Evolutionary conservation across 192 early-diverging fungal species (phyloP).

Genomic region (Coemansia sp.): DNA sequence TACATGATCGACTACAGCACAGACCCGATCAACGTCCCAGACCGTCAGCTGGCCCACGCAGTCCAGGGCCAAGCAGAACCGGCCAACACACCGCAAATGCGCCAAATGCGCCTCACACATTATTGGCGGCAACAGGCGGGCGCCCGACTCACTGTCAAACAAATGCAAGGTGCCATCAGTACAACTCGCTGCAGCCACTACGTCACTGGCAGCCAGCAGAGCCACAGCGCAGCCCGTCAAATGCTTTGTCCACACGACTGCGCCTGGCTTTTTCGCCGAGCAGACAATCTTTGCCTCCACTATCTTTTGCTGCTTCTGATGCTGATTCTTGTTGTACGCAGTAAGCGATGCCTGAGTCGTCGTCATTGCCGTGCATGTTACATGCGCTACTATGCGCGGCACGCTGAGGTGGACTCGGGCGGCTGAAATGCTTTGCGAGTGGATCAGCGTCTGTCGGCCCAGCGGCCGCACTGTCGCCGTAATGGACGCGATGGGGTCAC

Average conservation of each 20-base stretch:
- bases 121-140: conserved; percentile 27
- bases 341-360: background rate
- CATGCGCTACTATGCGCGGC: conserved; percentile 31
- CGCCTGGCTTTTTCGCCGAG: background rate
- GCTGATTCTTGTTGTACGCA: conserved; percentile 10
- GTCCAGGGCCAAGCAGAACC: conserved; percentile 31
- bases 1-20: conserved; percentile 10
- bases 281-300: background rate
- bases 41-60: conserved; percentile 32
- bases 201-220: conserved; percentile 9
- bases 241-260: conserved; percentile 16
- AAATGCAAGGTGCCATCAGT: conserved; percentile 34
- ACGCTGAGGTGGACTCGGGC: conserved; percentile 40
- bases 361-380: conserved; percentile 8
- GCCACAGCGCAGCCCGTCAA: background rate
- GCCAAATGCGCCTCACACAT: conserved; percentile 25
- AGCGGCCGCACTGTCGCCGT: background rate
- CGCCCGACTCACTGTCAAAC: conserved; percentile 36
- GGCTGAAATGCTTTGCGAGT: conserved; percentile 37
- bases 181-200: conserved; percentile 11
- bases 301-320: background rate
- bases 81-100: conserved; percentile 18
- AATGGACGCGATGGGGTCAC: background rate
- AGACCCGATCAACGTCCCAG: conserved; percentile 12
- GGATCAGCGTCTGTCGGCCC: conserved; percentile 39